Base-by-base conservation (phyloP, 2,329 filamentous ascomycete species). In the Cercospora zeae-maydis region DNA sequence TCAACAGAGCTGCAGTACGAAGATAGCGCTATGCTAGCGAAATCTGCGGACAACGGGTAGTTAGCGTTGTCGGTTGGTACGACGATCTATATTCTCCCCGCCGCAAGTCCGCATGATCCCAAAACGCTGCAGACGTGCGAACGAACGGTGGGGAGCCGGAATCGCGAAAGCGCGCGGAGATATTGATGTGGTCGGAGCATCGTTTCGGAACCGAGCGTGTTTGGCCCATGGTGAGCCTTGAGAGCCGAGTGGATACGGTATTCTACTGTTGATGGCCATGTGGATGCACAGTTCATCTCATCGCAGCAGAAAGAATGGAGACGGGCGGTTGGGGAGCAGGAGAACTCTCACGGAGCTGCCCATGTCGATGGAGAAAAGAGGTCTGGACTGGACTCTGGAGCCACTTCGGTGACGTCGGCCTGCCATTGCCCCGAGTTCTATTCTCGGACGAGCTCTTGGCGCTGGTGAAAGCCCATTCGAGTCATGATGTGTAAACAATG, bases 111-210 rank as follows among this genome's bases (percentile, higher is more conserved):
- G 56, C 56, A 21, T 58, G 27, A 9, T 30, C 39, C 19, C 49
- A 30, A 31, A 53, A 53, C 39, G 56, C 31, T 21, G 30, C 56
- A n/a, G 27, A 34, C 27, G 14, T 33, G 39, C 36, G 37, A 31
- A 52, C 36, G 37, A 31, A 52, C 47, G 57, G 57, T 59, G 57
- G 57, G 57, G 57, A 59, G 57, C 57, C 57, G 57, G 47, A 16
- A 45, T 9, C 14, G 49, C 49, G 30, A 33, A 34, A 27, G 11
- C 13, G 49, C 42, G 11, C 2, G 27, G 42, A 11, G 27, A 10
- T n/a, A n/a, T 49, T 49, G 24, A 21, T 49, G 11, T 39, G 57
- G 10, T 24, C 45, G 21, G 36, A 45, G 36, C 54, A 7, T 24
- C 45, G 56, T 58, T 49, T 58, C 56, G 56, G 56, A 58, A 33